phyloP scores from a whole-genome alignment of 192 early-diverging fungal species.

The Rhizophagus sp. region DNA sequence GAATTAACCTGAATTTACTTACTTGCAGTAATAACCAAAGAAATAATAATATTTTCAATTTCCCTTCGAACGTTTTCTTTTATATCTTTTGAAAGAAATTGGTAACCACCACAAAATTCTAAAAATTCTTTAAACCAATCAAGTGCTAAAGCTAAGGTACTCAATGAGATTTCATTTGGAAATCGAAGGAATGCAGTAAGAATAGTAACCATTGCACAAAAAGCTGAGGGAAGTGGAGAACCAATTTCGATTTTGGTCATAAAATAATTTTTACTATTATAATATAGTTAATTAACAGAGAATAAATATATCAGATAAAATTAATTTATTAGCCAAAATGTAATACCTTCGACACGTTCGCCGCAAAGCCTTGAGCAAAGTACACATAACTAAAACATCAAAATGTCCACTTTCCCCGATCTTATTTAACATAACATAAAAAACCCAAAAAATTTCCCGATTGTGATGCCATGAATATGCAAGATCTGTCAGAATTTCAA shows the following conservation, averaged over 20 bases:
- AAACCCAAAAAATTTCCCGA: conserved; percentile 23
- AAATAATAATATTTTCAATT: background rate
- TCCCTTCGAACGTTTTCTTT: background rate
- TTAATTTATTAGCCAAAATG: background rate
- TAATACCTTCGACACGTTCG: background rate
- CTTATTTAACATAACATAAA: conserved; percentile 13
- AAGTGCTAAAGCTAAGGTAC: background rate
- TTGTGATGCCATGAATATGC: background rate
- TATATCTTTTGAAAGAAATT: background rate
- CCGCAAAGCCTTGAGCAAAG: background rate
- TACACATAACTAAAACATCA: conserved; percentile 12
- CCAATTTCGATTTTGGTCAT: background rate
- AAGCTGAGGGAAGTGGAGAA: background rate
- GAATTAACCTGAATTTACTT: background rate
- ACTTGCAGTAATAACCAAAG: background rate
- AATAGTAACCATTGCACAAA: conserved; percentile 9
- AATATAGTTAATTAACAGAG: background rate
- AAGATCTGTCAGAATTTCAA: conserved; percentile 13
- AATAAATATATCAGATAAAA: background rate
- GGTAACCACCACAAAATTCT: background rate
- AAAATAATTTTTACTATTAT: conserved; percentile 15
- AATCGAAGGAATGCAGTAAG: background rate
- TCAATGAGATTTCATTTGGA: conserved; percentile 8
- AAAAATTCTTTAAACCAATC: conserved; percentile 25
- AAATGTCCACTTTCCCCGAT: conserved; percentile 5